Conservation (phyloP, 2,329 filamentous ascomycete species). For the Raffaelea ambrosiae region DNA sequence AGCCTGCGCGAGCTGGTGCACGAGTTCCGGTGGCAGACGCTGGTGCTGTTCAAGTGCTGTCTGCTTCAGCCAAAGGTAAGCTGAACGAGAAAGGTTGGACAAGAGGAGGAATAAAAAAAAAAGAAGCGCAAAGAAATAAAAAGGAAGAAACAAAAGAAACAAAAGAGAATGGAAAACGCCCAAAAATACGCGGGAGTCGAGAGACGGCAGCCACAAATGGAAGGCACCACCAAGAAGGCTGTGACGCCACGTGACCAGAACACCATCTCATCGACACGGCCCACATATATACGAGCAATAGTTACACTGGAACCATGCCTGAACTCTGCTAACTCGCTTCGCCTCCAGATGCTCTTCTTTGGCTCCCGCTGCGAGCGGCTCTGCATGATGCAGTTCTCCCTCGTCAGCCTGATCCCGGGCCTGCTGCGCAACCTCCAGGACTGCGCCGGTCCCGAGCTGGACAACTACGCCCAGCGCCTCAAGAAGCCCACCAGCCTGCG, state of each 20-base stretch:
- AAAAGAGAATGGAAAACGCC: no score
- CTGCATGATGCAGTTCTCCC: slow-evolving; percentile 97
- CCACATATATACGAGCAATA: no score
- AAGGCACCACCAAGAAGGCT: no score
- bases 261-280: no score
- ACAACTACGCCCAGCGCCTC: slow-evolving; percentile 68
- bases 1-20: slow-evolving; percentile 86
- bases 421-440: slow-evolving; percentile 88
- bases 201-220: no score
- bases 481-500: slow-evolving; percentile 74
- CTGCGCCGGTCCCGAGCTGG: slow-evolving; percentile 87
- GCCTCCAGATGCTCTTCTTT: slow-evolving; percentile 85
- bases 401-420: slow-evolving; percentile 90
- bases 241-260: no score
- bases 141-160: no score
- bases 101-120: no score
- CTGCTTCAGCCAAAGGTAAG: slow-evolving; percentile 85
- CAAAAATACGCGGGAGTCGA: no score
- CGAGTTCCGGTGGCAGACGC: slow-evolving; percentile 89
- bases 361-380: slow-evolving; percentile 90
- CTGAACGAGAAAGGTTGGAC: slow-evolving; percentile 7
- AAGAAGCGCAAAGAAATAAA: no score
- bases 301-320: no score
- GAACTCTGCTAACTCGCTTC: no score
- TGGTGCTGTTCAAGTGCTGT: slow-evolving; percentile 89